Percentiles rank a stretch among this genome's conserved stretches.
These are phyloP conservation scores for Marasmius fiardii DNA, from an alignment of 1,284 basidiomycete species.

Conservation along the genomic window DNA sequence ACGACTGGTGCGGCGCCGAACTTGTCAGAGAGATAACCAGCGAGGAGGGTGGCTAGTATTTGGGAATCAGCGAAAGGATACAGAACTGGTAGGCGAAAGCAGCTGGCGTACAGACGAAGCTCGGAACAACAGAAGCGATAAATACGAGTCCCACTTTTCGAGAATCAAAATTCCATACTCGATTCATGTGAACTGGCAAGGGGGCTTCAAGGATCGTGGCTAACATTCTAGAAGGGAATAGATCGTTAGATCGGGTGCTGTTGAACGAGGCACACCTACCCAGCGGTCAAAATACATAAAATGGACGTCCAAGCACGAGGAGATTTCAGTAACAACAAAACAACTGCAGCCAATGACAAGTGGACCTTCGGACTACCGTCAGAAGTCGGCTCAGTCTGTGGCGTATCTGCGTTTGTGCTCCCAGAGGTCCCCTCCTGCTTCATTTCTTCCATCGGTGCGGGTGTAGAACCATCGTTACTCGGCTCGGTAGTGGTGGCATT, in stretches of 20 bases:
- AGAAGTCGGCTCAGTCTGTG: no score
- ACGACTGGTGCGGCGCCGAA: conserved; percentile 61
- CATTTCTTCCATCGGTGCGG: background rate
- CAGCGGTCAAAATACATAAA: conserved; percentile 54
- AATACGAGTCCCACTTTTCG: conserved; percentile 68
- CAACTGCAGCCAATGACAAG: conserved; percentile 33
- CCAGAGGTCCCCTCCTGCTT: background rate
- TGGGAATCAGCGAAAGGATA: background rate
- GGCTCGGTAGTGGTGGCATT: background rate
- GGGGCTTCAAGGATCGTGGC: conserved; percentile 59
- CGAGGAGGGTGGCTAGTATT: conserved; percentile 52
- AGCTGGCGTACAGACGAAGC: conserved; percentile 56
- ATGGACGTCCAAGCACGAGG: conserved; percentile 55
- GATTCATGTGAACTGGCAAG: conserved; percentile 63
- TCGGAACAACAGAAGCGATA: conserved; percentile 67
- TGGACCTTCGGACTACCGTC: background rate
- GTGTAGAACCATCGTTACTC: background rate
- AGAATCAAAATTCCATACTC: conserved; percentile 57
- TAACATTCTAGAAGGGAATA: conserved; percentile 39
- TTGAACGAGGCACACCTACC: conserved; percentile 34
- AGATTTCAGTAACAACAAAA: conserved; percentile 46
- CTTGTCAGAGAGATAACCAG: conserved; percentile 61
- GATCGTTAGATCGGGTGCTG: background rate
- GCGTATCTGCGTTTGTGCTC: background rate
- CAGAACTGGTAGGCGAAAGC: background rate